These are phyloP conservation scores for Wallacemonas sp. DNA, from an alignment of 208 protist genomes.

Conservation along the genomic window DNA sequence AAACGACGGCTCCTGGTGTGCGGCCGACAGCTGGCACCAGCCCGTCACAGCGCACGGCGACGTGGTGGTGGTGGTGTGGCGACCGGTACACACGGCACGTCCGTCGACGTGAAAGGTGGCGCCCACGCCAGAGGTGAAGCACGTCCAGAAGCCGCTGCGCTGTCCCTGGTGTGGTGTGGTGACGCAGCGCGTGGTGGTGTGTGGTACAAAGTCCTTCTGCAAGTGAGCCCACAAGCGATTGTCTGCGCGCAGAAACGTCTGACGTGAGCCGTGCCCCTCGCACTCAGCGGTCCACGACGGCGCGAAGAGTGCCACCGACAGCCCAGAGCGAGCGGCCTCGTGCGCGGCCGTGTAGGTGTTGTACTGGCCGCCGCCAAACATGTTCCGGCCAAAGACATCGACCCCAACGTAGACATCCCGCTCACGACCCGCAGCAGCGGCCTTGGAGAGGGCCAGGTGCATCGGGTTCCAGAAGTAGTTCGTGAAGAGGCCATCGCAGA, in stretches of 20 bases:
- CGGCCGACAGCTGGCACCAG: slow-evolving; percentile 36
- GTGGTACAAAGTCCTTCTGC: slow-evolving; percentile 39
- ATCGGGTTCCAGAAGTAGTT: slow-evolving; percentile 90
- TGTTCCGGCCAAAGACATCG: slow-evolving; percentile 82
- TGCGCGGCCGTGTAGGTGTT: slow-evolving; percentile 52
- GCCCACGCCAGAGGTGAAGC: slow-evolving; percentile 55
- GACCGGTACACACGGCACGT: slow-evolving; percentile 15
- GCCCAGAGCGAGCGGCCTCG: slow-evolving; percentile 17
- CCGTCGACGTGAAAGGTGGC: slow-evolving; percentile 60
- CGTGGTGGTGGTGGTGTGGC: not conserved
- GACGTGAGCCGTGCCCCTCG: slow-evolving; percentile 36
- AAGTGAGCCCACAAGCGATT: slow-evolving; percentile 53
- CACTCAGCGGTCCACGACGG: slow-evolving; percentile 86
- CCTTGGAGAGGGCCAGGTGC: slow-evolving; percentile 29
- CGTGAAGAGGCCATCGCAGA: slow-evolving; percentile 80
- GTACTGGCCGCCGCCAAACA: slow-evolving; percentile 79
- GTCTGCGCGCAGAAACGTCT: slow-evolving; percentile 53
- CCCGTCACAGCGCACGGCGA: not conserved
- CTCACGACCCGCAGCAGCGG: slow-evolving; percentile 30
- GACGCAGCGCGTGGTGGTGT: too few species aligned
- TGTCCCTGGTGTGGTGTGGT: too few species aligned
- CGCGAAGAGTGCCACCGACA: slow-evolving; percentile 90
- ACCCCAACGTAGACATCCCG: slow-evolving; percentile 80
- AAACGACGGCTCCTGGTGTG: slow-evolving; percentile 33
- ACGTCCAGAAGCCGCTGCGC: slow-evolving; percentile 38